These are phyloP conservation scores for Podaxis sp. DNA, from an alignment of 768 basidiomycete genomes.

Conservation along the genomic window DNA sequence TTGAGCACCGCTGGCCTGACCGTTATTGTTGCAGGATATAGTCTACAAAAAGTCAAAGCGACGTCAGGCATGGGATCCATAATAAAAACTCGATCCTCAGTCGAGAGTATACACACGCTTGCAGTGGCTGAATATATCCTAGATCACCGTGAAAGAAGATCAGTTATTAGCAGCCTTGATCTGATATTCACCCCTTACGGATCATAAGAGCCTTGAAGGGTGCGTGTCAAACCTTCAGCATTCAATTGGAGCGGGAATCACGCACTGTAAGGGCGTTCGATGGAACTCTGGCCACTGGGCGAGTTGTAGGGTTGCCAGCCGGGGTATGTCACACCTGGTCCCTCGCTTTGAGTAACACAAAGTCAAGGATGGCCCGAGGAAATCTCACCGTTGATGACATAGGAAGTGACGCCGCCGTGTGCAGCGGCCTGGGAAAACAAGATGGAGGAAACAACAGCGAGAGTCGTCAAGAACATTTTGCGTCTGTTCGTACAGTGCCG, in stretches of 20 bases:
- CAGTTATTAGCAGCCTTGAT: not conserved
- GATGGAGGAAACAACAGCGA: conserved; percentile 26
- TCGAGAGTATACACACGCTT: conserved; percentile 12
- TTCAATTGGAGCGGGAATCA: not conserved
- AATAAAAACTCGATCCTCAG: not conserved
- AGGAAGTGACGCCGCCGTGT: conserved; percentile 34
- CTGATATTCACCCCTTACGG: conserved; percentile 24
- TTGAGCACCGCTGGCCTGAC: conserved; percentile 26
- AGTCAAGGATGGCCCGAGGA: not conserved
- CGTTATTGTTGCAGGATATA: conserved; percentile 35
- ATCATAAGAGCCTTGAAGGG: conserved; percentile 26
- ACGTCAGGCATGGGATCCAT: not conserved
- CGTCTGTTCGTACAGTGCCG: not conserved
- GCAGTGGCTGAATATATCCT: conserved; percentile 26
- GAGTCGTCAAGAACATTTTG: conserved; percentile 21
- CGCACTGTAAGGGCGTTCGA: conserved; percentile 25
- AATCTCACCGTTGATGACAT: conserved; percentile 29
- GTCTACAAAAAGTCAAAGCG: conserved; percentile 15
- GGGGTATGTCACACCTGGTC: conserved; percentile 26
- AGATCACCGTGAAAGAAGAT: not conserved
- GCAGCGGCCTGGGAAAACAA: conserved; percentile 29
- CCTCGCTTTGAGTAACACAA: not conserved
- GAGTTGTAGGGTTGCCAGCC: conserved; percentile 36
- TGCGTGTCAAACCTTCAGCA: not conserved
- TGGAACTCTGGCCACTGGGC: conserved; percentile 28